Conservation (phyloP, 2,329 filamentous ascomycete genomes). For the Penicillium sp. region DNA sequence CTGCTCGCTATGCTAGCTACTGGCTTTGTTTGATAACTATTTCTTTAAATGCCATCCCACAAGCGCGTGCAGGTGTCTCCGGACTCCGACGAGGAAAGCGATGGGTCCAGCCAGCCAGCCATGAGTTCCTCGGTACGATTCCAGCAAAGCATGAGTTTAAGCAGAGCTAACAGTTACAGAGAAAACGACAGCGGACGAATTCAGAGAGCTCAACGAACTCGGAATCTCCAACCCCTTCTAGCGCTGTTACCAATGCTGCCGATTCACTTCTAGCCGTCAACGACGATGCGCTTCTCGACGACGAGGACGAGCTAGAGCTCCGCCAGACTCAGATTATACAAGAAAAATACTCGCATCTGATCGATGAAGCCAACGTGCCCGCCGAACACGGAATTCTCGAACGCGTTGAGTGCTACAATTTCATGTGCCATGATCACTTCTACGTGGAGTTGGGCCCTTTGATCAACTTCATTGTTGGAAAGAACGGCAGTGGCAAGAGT, state of each 20-base stretch:
- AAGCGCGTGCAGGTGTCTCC: conserved; percentile 41
- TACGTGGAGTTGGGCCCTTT: conserved; percentile 84
- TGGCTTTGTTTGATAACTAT: background rate
- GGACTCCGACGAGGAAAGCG: conserved; percentile 33
- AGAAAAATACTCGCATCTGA: conserved; percentile 48
- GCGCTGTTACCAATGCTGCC: conserved; percentile 16
- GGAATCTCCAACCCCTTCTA: conserved; percentile 16
- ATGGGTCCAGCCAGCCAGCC: conserved; percentile 30
- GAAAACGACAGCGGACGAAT: conserved; percentile 43
- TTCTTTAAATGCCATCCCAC: conserved; percentile 40
- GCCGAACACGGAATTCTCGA: conserved; percentile 86
- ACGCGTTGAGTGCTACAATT: conserved; percentile 82
- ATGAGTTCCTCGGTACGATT: conserved; percentile 30
- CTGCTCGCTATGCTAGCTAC: background rate
- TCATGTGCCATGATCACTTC: conserved; percentile 90
- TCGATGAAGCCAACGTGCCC: conserved; percentile 66
- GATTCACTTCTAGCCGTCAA: conserved; percentile 18
- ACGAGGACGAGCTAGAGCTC: conserved; percentile 52
- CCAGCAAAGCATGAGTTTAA: conserved; percentile 5
- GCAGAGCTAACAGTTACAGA: conserved; percentile 24
- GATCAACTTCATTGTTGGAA: conserved; percentile 97
- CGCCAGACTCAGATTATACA: conserved; percentile 65
- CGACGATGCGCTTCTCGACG: conserved; percentile 26
- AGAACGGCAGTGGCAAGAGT: conserved; percentile 97
- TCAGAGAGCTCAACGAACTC: background rate